These are phyloP conservation scores for Arctium minus DNA, from an alignment of 129 eudicot genomes.

Conservation along the genomic window DNA sequence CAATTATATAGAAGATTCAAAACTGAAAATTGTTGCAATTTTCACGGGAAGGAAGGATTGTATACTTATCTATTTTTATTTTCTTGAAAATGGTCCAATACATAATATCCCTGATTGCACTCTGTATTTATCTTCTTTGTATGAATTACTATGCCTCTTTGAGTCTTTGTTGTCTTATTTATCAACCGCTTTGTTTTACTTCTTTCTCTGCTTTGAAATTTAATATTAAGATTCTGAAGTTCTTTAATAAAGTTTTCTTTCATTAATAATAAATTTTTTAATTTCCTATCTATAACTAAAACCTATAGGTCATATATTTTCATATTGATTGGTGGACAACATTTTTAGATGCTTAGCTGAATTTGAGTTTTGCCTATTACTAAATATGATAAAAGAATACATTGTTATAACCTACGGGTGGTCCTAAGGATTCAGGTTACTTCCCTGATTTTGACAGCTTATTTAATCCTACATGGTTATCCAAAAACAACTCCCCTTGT, in stretches of 20 bases:
- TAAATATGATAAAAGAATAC: not conserved
- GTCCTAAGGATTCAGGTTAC: not conserved
- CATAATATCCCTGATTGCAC: not conserved
- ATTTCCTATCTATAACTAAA: not conserved
- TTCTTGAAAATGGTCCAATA: not conserved
- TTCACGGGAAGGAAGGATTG: not conserved
- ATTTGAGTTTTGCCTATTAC: not conserved
- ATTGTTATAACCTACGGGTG: not conserved
- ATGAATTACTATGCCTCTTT: not conserved
- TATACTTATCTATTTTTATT: not conserved
- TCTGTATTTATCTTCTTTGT: constrained; percentile 3
- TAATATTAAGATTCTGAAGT: not conserved
- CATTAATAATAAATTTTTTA: not conserved
- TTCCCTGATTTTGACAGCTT: not conserved
- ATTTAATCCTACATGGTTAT: not conserved
- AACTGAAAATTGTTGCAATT: not conserved
- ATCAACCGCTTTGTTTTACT: not conserved
- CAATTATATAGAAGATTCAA: not conserved
- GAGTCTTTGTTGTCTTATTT: constrained; percentile 4
- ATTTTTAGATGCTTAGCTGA: not conserved
- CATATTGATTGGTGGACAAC: not conserved
- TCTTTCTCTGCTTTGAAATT: not conserved
- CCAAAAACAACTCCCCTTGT: not conserved
- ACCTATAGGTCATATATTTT: not conserved
- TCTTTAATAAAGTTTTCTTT: not conserved